phyloP scores from a whole-genome alignment of 2,329 filamentous ascomycete genomes.

The Scedosporium minutisporum region DNA sequence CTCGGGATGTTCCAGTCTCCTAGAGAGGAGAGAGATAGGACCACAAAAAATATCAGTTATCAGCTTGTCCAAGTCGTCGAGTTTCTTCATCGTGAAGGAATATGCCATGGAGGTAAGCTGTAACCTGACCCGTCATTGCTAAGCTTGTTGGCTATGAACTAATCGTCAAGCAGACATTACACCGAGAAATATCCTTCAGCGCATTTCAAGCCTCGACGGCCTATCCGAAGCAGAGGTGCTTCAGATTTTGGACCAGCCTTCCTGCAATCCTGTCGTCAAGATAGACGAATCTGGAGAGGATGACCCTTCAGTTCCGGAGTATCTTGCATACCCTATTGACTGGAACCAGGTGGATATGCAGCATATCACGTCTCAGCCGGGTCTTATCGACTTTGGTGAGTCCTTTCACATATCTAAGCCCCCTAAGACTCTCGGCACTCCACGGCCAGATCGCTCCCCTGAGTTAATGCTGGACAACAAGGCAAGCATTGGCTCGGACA shows the following conservation, averaged over 20 bases:
- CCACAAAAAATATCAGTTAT: conserved; percentile 10
- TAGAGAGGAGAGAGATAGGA: conserved; percentile 2
- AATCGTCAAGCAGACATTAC: background rate
- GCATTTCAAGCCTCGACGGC: background rate
- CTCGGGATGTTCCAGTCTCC: conserved; percentile 8
- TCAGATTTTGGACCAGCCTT: conserved; percentile 10
- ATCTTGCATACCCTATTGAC: conserved; percentile 14
- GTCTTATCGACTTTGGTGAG: background rate
- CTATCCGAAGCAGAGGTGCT: conserved; percentile 9
- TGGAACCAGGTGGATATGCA: conserved; percentile 10
- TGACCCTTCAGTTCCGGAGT: conserved; percentile 12
- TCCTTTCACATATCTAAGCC: background rate
- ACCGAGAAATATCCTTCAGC: background rate
- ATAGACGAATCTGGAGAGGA: conserved; percentile 9
- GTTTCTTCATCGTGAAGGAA: background rate
- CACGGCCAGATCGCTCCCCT: conserved; percentile 18
- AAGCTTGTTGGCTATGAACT: background rate
- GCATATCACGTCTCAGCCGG: background rate
- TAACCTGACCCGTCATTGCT: background rate
- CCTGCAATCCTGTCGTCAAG: conserved; percentile 3
- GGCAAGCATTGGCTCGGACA: conserved; percentile 14
- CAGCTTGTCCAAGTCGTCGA: background rate
- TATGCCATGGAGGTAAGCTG: background rate
- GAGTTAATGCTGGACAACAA: conserved; percentile 16
- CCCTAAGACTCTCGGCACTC: conserved; percentile 16